Conservation (phyloP, 2,329 filamentous ascomycete genomes). For the Colletotrichum tropicicola region DNA sequence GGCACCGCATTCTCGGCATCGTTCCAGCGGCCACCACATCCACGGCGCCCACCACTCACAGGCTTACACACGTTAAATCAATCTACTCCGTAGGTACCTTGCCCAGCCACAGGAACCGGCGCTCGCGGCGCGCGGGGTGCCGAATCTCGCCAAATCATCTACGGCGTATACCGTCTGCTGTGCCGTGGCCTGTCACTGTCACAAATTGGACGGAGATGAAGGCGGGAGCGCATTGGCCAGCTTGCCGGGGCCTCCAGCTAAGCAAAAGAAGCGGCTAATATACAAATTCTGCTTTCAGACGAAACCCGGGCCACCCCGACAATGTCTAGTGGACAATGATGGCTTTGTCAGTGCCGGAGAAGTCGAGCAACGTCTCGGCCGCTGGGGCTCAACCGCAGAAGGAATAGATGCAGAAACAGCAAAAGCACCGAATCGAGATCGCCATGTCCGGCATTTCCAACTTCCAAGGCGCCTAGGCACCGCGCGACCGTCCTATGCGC, state of each 20-base stretch:
- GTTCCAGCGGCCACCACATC: too few species aligned
- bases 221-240: too few species aligned
- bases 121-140: too few species aligned
- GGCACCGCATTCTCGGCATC: background rate
- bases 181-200: too few species aligned
- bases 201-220: too few species aligned
- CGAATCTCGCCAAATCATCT: too few species aligned
- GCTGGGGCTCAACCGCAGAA: too few species aligned
- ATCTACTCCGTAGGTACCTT: too few species aligned
- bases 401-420: background rate
- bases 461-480: background rate
- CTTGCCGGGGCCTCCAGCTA: background rate
- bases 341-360: background rate
- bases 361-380: background rate
- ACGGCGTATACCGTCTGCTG: too few species aligned
- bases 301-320: background rate
- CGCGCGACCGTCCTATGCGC: background rate
- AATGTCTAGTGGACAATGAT: background rate
- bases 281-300: slow-evolving; percentile 15
- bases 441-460: background rate
- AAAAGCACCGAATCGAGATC: slow-evolving; percentile 9
- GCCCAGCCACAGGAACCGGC: too few species aligned
- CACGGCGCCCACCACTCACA: too few species aligned
- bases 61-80: too few species aligned
- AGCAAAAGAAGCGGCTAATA: background rate